phyloP scores from a whole-genome alignment of 495 filamentous ascomycete genomes.

The Aspergillus conjunctus region DNA sequence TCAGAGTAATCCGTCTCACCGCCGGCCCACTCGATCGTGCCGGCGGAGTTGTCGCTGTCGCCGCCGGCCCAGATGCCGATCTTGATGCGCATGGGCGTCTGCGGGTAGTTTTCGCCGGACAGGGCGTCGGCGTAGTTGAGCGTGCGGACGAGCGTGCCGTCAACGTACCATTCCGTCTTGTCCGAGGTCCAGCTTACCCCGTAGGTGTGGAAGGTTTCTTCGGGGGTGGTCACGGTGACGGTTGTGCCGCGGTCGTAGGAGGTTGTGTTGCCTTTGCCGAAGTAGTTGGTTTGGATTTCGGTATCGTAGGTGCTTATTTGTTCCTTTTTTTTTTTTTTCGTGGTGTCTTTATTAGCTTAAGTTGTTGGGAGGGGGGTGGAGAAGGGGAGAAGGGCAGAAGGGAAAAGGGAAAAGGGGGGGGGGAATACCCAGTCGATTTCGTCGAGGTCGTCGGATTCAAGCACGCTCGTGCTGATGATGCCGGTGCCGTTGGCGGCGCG shows the following conservation, averaged over 20 bases:
- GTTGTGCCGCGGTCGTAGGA: conserved; percentile 74
- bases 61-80: conserved; percentile 84
- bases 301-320: conserved; percentile 34
- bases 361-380: background rate
- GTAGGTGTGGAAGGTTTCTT: conserved; percentile 76
- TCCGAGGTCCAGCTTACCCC: conserved; percentile 78
- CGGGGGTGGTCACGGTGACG: conserved; percentile 59
- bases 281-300: conserved; percentile 88
- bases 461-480: conserved; percentile 76
- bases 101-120: conserved; percentile 75
- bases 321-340: conserved; percentile 19
- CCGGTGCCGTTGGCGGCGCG: conserved; percentile 72
- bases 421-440: conserved; percentile 85
- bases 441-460: conserved; percentile 87
- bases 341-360: no score
- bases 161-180: conserved; percentile 75
- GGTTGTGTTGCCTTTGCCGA: conserved; percentile 82
- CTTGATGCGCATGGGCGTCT: conserved; percentile 82
- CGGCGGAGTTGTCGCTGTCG: conserved; percentile 62
- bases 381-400: background rate
- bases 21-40: conserved; percentile 70
- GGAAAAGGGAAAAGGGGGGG: background rate
- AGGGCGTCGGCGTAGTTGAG: conserved; percentile 60
- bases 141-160: conserved; percentile 71
- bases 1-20: conserved; percentile 66